Base-by-base conservation (phyloP, 441 rosid species). In the Biscutella auriculata region DNA sequence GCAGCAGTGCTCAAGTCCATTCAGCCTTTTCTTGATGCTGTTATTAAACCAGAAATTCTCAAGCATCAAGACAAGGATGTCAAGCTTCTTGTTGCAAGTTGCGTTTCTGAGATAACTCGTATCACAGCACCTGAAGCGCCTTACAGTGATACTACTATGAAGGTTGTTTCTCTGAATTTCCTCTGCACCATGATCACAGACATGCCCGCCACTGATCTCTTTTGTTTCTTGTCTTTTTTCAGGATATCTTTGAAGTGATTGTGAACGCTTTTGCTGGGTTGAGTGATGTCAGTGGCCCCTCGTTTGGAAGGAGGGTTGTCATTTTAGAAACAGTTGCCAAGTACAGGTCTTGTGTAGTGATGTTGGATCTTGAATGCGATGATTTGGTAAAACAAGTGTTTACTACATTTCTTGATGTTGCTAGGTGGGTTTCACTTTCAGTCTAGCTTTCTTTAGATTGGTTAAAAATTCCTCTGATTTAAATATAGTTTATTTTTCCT, bases 51-150 rank as follows among this genome's bases (percentile, higher is more conserved):
- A 50, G 90, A 82, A 32, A 64, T 87, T 76, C 81, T 95, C 69
- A 82, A 81, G 74, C 97, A 95, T 82, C 97, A 80, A 74, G 99
- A 95, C 67, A 87, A 75, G 79, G 98, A 95, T 64, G 88, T 83
- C 63, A 88, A 85, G 74, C 98, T 95, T 83, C 85, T 95, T 61
- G 84, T 95, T 72, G 97, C 99, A 10, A 82, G 95, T 23, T 95
- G 97, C 59, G 75, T 95, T 60, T 95, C 98, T 65, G 99, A 95
- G 78, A 85, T 91, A 64, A 88, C 98, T 60, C 86, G 98, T 56
- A 81, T 95, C 46, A 88, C 99, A 61, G 99, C 99, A n/a, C 99
- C 99, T 37, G 97, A 88, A 75, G 95, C 98, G 61, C 98, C 99
- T 60, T 95, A 91, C 57, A 74, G 71, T 57, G 99, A 88, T 75